Conservation (phyloP, 2,329 filamentous ascomycete species). For the Penicillium sp. region DNA sequence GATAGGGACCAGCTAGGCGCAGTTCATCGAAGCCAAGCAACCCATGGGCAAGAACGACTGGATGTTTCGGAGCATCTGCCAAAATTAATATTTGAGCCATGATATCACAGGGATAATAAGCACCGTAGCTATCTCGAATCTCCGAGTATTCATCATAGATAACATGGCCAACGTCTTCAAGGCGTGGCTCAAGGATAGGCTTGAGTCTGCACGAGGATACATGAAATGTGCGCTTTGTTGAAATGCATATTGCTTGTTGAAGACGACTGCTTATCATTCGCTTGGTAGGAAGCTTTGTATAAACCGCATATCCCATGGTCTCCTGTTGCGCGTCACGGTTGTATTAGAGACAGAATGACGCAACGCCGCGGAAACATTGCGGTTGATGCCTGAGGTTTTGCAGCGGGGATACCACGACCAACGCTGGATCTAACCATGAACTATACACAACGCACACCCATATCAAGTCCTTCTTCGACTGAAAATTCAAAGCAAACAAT, state of each 20-base stretch:
- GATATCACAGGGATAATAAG: not conserved
- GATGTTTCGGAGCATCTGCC: slow-evolving; percentile 52
- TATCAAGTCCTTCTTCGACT: not conserved
- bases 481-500: too few species aligned
- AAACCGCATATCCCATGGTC: slow-evolving; percentile 24
- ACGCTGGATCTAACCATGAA: not conserved
- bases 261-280: not conserved
- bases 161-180: slow-evolving; percentile 52
- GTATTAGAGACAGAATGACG: slow-evolving; percentile 17
- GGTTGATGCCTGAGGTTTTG: slow-evolving; percentile 12
- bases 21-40: slow-evolving; percentile 65
- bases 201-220: slow-evolving; percentile 12
- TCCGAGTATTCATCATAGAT: slow-evolving; percentile 64
- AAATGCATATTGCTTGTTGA: not conserved
- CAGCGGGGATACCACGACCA: not conserved
- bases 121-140: slow-evolving; percentile 59
- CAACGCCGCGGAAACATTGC: slow-evolving; percentile 14
- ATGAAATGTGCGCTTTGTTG: slow-evolving; percentile 18
- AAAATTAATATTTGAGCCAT: not conserved
- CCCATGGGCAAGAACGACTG: slow-evolving; percentile 65
- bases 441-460: not conserved
- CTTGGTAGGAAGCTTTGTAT: not conserved
- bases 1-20: slow-evolving; percentile 51
- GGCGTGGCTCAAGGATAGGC: slow-evolving; percentile 47
- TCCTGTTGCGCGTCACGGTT: slow-evolving; percentile 8